Base-by-base conservation (phyloP, 2,329 filamentous ascomycete genomes). In the Fusarium buxicola region DNA sequence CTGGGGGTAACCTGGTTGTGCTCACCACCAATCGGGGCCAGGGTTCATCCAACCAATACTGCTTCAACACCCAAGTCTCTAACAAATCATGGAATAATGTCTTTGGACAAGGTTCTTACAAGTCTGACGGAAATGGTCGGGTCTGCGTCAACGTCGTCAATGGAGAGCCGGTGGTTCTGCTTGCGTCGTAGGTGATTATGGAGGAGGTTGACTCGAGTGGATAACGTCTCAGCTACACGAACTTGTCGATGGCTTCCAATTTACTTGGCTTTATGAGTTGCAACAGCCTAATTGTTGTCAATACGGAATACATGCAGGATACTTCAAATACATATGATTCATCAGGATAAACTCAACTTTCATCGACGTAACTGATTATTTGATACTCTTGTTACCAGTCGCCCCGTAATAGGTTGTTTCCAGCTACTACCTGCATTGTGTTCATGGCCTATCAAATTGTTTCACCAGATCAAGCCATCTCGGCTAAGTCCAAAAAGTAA, bases 61-160 rank as follows among this genome's bases (percentile, higher is more conserved):
- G 63, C 32, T 56, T 66, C 5, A 43, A 50, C 15, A 47, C 58
- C 13, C 48, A 41, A n/a, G 49, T 30, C 32, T 36, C 32, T 15
- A 66, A 66, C 44, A 66, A 66, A 25, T 52, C 58, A 1, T 66
- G 63, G 63, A 44, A 63, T 1, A 59, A 25, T n/a, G 63, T 66
- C 0, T 34, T 66, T 12, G 63, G 58, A 15, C 18, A 34, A 5
- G 63, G 63, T 0, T 50, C 47, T 34, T 51, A 48, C 1, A 56
- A 40, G 1, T 63, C 63, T 4, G 38, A 66, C 16, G 47, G 50
- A 0, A 44, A 28, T 8, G 63, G 63, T 0, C 11, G 28, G 28
- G 58, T 63, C 9, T 66, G 63, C 1, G 47, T 66, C 2, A 55
- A 49, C 18, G 58, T 63, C 16, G 32, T 36, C 0, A 63, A 66